Evolutionary conservation across 495 filamentous ascomycete genomes (phyloP).

Genomic region (Penicillium desertorum): DNA sequence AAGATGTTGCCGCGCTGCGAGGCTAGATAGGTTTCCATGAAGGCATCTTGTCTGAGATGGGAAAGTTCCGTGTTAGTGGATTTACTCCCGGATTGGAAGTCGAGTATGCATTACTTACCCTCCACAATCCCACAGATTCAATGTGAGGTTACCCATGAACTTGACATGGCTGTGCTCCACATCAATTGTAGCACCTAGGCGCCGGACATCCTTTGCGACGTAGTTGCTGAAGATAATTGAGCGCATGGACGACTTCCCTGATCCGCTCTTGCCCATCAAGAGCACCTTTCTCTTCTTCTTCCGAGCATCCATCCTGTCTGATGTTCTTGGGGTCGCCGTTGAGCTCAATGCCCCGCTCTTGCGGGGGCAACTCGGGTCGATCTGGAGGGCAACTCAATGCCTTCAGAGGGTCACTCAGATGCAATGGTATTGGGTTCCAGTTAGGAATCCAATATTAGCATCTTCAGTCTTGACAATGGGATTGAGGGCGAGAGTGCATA

Average conservation of each 20-base stretch:
- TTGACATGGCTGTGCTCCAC: slow-evolving; percentile 97
- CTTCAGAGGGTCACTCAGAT: not conserved
- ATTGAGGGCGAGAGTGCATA: slow-evolving; percentile 4
- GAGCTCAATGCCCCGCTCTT: slow-evolving; percentile 34
- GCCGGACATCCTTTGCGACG: slow-evolving; percentile 90
- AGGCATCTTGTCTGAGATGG: slow-evolving; percentile 80
- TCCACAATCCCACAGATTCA: slow-evolving; percentile 98
- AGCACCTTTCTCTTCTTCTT: slow-evolving; percentile 60
- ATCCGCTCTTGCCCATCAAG: slow-evolving; percentile 86
- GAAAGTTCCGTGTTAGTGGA: not conserved
- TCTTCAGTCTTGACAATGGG: not conserved
- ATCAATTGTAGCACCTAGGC: slow-evolving; percentile 96
- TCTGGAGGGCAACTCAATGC: slow-evolving; percentile 11
- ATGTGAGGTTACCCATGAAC: slow-evolving; percentile 93
- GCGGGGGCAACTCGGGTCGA: slow-evolving; percentile 24
- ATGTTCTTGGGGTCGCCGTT: slow-evolving; percentile 14
- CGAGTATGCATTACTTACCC: slow-evolving; percentile 53
- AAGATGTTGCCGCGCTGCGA: slow-evolving; percentile 95
- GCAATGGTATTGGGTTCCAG: not conserved
- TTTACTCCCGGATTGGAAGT: not conserved
- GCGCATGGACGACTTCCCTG: slow-evolving; percentile 99
- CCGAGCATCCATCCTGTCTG: slow-evolving; percentile 44
- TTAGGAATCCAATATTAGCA: not conserved
- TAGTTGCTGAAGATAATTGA: slow-evolving; percentile 99
- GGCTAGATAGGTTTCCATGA: slow-evolving; percentile 95